Base-by-base conservation (phyloP, 352 stramenopile genomes). In the Pythium sp. region DNA sequence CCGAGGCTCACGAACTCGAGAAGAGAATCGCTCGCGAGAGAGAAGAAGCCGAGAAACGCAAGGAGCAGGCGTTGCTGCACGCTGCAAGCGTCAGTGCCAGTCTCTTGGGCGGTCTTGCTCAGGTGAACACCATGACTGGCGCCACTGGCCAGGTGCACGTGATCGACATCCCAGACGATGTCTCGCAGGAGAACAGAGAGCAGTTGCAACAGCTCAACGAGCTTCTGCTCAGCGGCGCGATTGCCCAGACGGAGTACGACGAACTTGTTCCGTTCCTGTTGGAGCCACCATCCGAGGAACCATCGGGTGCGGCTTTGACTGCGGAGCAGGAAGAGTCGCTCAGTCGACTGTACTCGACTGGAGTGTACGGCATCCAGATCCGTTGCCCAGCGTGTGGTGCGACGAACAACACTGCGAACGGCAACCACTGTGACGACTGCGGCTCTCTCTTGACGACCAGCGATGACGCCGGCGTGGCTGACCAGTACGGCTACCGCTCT, bases 361-460 rank as follows among this genome's bases (percentile, higher is more conserved):
- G 84, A 61, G 81, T 91, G 22, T 94, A 93, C 64, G 88, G 88
- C 41, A 89, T 96, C 41, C 88, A 96, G 71, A 94, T 96, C 65
- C 88, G 88, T 61, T 96, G 88, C 54, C 88, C 88, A 28, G 88
- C 86, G 28, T 96, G 88, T 57, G 88, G 88, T 70, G 80, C 87
- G 20, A 93, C 80, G 38, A 94, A 94, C 84, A 94, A 96, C 76
- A 96, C 88, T 32, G 88, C 86, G 12, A 94, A 96, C 60, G 86
- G 88, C 51, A 94, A 96, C 73, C 83, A 93, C 74, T 96, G 88
- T 69, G 85, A 92, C 62, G 86, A 90, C 66, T 96, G 88, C 71
- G 88, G 88, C 41, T 93, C 86, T 57, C 72, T 94, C 64, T 79
- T 96, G 22, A 96, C 88, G 24, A 92, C 86, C 12, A 90, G 80